Percentiles rank a stretch among this genome's conserved stretches.
Evolutionary conservation across 306 rosid species (phyloP).

Genomic region (Pyrus communis): DNA sequence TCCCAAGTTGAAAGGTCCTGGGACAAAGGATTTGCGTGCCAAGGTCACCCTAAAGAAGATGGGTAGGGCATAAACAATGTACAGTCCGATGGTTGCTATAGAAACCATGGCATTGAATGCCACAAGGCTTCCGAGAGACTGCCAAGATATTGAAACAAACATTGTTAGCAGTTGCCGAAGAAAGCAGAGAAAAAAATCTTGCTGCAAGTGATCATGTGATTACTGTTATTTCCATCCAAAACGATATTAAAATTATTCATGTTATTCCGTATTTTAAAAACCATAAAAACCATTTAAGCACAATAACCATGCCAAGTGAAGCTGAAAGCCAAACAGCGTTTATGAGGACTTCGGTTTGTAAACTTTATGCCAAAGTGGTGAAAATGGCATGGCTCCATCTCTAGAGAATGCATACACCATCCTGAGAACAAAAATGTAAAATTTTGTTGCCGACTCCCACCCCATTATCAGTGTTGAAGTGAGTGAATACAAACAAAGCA

Average conservation of each 20-base stretch:
- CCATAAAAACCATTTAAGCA: too few species aligned
- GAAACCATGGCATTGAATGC: conserved; percentile 97
- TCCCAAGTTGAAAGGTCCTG: conserved; percentile 86
- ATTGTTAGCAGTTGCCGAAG: background rate
- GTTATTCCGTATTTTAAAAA: too few species aligned
- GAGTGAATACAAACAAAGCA: conserved; percentile 77
- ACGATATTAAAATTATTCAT: conserved; percentile 31
- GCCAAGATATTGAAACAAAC: conserved; percentile 27
- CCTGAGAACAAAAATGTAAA: conserved; percentile 73
- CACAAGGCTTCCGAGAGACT: conserved; percentile 94
- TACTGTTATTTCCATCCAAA: conserved; percentile 92
- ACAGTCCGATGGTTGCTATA: conserved; percentile 81
- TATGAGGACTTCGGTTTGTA: conserved; percentile 72
- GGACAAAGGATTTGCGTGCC: conserved; percentile 55
- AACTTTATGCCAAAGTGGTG: conserved; percentile 82
- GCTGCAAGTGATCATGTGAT: background rate
- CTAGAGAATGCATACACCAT: conserved; percentile 98
- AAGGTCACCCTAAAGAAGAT: conserved; percentile 82
- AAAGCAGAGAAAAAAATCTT: background rate
- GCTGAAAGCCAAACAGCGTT: conserved; percentile 86
- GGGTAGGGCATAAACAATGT: conserved; percentile 88
- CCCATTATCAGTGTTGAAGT: conserved; percentile 81
- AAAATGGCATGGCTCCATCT: conserved; percentile 97
- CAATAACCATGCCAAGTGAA: too few species aligned
- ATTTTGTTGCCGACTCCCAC: conserved; percentile 54